Conservation (phyloP, 257 asterid species). For the Solanum medicagineum region DNA sequence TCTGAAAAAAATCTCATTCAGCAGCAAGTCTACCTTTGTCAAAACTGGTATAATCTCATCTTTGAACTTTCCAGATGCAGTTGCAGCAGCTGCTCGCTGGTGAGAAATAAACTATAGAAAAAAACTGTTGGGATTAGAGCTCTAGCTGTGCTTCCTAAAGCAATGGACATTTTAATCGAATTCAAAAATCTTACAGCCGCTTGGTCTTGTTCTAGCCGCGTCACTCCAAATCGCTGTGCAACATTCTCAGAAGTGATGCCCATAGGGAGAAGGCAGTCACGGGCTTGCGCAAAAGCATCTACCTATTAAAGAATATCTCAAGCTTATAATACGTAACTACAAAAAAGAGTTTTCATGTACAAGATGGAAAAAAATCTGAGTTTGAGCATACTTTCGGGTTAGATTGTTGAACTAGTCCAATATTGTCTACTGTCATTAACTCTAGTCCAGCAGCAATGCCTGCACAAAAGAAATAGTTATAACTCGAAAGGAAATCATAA, state of each 20-base stretch:
- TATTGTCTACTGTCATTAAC: slow-evolving; percentile 63
- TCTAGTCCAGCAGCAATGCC: slow-evolving; percentile 95
- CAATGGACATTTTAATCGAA: background rate
- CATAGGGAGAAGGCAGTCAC: slow-evolving; percentile 91
- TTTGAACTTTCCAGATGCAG: slow-evolving; percentile 70
- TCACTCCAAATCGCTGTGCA: slow-evolving; percentile 72
- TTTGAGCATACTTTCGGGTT: slow-evolving; percentile 49
- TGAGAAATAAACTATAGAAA: slow-evolving; percentile 60
- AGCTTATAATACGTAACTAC: background rate
- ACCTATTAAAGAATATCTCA: slow-evolving; percentile 22
- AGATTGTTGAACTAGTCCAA: slow-evolving; percentile 6
- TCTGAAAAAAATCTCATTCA: background rate
- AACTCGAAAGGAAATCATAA: background rate
- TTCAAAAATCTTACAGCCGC: slow-evolving; percentile 57
- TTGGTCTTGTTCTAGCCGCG: slow-evolving; percentile 83
- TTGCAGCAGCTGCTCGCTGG: slow-evolving; percentile 83
- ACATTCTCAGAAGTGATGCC: slow-evolving; percentile 90
- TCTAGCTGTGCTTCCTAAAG: background rate
- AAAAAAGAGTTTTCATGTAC: background rate
- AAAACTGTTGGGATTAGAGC: slow-evolving; percentile 6
- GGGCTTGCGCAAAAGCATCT: slow-evolving; percentile 53
- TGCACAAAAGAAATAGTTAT: slow-evolving; percentile 7
- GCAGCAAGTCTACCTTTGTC: slow-evolving; percentile 44
- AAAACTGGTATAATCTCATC: slow-evolving; percentile 82
- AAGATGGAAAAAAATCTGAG: background rate